These are phyloP conservation scores for Posidonia oceanica DNA, from an alignment of 116 monocot genomes.

Conservation along the genomic window DNA sequence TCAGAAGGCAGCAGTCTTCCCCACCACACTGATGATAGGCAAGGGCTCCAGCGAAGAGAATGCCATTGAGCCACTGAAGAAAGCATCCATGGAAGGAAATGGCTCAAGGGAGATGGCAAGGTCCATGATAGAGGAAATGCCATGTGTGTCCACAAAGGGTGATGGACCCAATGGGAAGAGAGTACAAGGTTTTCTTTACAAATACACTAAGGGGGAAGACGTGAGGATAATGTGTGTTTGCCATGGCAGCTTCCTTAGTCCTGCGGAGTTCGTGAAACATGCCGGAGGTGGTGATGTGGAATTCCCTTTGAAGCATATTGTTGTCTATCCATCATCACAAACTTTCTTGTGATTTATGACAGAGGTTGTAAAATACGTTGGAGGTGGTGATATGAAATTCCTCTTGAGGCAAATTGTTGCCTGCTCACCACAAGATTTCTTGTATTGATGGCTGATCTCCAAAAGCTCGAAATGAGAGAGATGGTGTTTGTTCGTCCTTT, in stretches of 20 bases:
- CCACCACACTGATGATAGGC: background rate
- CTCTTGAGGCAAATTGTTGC: background rate
- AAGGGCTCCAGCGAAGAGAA: background rate
- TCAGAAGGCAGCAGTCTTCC: background rate
- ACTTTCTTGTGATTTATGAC: background rate
- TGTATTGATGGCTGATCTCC: background rate
- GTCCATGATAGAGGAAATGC: conserved; percentile 14
- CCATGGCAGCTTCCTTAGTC: conserved; percentile 23
- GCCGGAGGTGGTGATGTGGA: conserved; percentile 25
- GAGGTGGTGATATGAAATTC: too few species aligned
- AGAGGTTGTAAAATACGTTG: background rate
- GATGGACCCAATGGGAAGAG: conserved; percentile 15
- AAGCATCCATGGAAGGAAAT: background rate
- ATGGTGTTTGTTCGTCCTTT: too few species aligned
- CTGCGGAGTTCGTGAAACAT: conserved; percentile 33
- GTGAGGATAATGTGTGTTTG: conserved; percentile 32
- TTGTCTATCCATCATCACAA: conserved; percentile 14
- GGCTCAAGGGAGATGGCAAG: background rate
- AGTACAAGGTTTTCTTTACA: conserved; percentile 26
- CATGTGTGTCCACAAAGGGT: conserved; percentile 19
- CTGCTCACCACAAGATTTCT: background rate
- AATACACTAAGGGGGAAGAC: conserved; percentile 14
- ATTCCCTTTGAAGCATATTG: conserved; percentile 28
- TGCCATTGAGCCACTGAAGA: background rate
- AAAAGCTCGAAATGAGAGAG: background rate